Evolutionary conservation across 1,139 yeast species (phyloP).

Genomic region (Kodamaea anthophila): DNA sequence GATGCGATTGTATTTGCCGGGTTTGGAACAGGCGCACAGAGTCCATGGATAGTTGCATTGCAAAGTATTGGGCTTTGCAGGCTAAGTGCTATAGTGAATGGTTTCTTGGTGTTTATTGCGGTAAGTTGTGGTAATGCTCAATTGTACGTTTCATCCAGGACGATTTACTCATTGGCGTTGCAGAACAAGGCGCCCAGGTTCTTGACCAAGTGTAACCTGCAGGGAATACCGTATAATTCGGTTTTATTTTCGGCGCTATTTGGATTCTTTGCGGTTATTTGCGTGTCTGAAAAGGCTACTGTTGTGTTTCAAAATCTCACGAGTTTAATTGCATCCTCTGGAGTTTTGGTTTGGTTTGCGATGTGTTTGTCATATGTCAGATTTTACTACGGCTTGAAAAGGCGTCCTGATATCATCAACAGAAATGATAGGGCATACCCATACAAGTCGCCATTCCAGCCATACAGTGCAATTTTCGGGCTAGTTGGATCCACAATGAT

Average conservation of each 20-base stretch:
- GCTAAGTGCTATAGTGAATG: conserved; percentile 58
- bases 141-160: conserved; percentile 72
- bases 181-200: conserved; percentile 63
- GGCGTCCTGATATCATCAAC: conserved; percentile 60
- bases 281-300: conserved; percentile 54
- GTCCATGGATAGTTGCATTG: conserved; percentile 78
- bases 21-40: conserved; percentile 54
- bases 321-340: conserved; percentile 62
- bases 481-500: conserved; percentile 49
- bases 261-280: conserved; percentile 55
- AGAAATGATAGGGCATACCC: conserved; percentile 68
- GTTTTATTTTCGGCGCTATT: conserved; percentile 58
- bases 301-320: conserved; percentile 62
- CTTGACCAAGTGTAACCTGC: conserved; percentile 53
- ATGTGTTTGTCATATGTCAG: conserved; percentile 71
- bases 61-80: conserved; percentile 63
- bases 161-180: conserved; percentile 66
- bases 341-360: conserved; percentile 74
- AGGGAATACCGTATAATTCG: conserved; percentile 70
- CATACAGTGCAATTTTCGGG: conserved; percentile 67
- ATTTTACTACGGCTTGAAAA: conserved; percentile 61
- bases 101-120: conserved; percentile 66
- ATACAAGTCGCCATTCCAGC: conserved; percentile 71
- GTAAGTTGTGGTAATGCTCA: conserved; percentile 74
- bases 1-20: conserved; percentile 39